These are phyloP conservation scores for Trichoderma koningiopsis DNA, from an alignment of 2,329 filamentous ascomycete genomes.

Conservation along the genomic window DNA sequence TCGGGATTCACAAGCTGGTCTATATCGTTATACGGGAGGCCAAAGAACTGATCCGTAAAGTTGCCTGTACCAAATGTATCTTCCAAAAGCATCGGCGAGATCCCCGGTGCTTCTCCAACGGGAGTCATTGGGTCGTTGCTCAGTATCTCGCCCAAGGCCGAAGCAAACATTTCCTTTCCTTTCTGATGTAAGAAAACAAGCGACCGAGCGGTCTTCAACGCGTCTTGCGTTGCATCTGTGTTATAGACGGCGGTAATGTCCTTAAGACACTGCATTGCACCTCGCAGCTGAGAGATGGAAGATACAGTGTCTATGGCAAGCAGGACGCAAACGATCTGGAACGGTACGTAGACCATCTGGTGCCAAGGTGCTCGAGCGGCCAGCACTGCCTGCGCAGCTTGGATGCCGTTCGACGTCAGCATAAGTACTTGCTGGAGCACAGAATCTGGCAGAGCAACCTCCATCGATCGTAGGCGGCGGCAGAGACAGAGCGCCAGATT, in stretches of 20 bases:
- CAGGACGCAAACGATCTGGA: constrained; percentile 10
- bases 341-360: constrained; percentile 11
- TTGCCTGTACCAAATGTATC: not conserved
- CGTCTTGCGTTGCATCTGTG: not conserved
- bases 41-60: constrained; percentile 15
- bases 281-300: constrained; percentile 6
- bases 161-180: constrained; percentile 16
- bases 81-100: not conserved
- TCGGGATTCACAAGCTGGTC: constrained; percentile 13
- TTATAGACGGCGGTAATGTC: not conserved
- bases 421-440: constrained; percentile 9
- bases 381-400: constrained; percentile 2
- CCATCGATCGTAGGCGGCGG: constrained; percentile 7
- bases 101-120: not conserved
- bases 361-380: constrained; percentile 12
- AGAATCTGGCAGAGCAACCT: constrained; percentile 2
- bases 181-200: constrained; percentile 10
- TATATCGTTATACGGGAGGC: constrained; percentile 1
- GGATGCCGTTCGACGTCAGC: constrained; percentile 5
- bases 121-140: constrained; percentile 1
- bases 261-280: constrained; percentile 5
- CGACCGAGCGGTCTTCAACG: not conserved
- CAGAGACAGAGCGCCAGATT: constrained; percentile 14
- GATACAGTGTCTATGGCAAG: constrained; percentile 18
- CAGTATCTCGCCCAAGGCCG: constrained; percentile 6